Base-by-base conservation (phyloP, 2,329 filamentous ascomycete species). In the Immersiporthe knoxdaviesiana region DNA sequence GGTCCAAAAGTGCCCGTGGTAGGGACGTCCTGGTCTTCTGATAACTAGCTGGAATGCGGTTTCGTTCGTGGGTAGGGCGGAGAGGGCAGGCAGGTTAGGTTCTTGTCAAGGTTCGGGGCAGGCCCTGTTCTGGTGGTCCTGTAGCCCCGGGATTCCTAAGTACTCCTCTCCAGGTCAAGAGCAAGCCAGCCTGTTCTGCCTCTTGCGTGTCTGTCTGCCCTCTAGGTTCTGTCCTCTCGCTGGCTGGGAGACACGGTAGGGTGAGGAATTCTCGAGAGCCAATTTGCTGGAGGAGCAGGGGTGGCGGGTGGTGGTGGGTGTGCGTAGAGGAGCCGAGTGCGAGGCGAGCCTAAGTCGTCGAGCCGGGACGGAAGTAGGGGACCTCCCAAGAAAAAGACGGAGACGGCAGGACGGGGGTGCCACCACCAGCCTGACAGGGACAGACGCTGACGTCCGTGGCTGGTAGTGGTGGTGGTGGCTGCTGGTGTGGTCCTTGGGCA, bases 11-110 rank as follows among this genome's bases (percentile, higher is more conserved):
- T 2, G 24, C n/a, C 41, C 24, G 24, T 54, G n/a, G 24, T 63
- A 18, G 52, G 52, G 52, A 18, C 52, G 52, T 56, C 52, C 52
- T 56, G 52, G 52, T 30, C 44, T 47, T 47, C 44, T 47, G 44
- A n/a, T 47, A 47, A 47, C 41, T 63, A 30, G 61, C 12, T 63
- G 61, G 61, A 47, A 44, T 63, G 61, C 61, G 61, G 24, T 63
- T 44, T 39, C 61, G 61, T 63, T 63, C 24, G 61, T 30, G 3
- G 27, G 27, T 44, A 47, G n/a, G 61, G 60, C 60, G 6, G 32
- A 61, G 37, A 32, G 56, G 56, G 21, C 39, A 63, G 39, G 18
- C 37, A 63, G 14, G 41, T 35, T n/a, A 39, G 39, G 14, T 62
- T 35, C 14, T 24, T 41, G 59, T 14, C 12, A 21, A 39, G 39